phyloP scores from a whole-genome alignment of 2,329 filamentous ascomycete species.

The Cladosporium sp. region DNA sequence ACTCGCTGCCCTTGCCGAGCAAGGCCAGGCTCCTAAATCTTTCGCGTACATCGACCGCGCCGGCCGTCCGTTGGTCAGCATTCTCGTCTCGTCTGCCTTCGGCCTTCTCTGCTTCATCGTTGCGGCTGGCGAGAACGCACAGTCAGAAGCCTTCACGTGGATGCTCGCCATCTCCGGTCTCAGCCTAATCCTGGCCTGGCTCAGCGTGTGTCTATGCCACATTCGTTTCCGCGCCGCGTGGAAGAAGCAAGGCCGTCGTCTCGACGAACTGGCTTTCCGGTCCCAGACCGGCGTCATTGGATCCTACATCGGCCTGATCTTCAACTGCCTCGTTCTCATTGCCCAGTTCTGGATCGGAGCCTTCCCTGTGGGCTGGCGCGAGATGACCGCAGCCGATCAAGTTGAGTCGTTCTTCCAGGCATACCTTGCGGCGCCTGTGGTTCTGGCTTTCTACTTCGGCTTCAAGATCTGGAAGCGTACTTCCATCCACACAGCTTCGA shows the following conservation, averaged over 20 bases:
- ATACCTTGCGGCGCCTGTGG: conserved; percentile 30
- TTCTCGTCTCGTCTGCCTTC: conserved; percentile 47
- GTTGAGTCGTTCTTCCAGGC: conserved; percentile 25
- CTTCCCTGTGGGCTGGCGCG: conserved; percentile 58
- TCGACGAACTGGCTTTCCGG: conserved; percentile 41
- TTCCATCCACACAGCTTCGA: conserved; percentile 21
- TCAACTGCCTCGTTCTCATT: conserved; percentile 70
- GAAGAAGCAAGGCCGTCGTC: conserved; percentile 45
- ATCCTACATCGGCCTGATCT: conserved; percentile 69
- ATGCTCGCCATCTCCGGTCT: conserved; percentile 67
- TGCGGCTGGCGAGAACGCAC: conserved; percentile 50
- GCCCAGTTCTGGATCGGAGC: conserved; percentile 76
- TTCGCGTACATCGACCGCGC: conserved; percentile 59
- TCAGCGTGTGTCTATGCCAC: conserved; percentile 77
- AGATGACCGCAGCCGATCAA: conserved; percentile 33
- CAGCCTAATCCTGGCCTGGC: conserved; percentile 64
- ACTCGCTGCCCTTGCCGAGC: conserved; percentile 72
- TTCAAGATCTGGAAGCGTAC: conserved; percentile 75
- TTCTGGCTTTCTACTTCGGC: conserved; percentile 37
- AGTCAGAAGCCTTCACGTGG: conserved; percentile 58
- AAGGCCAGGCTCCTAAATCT: conserved; percentile 50
- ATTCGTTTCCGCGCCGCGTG: conserved; percentile 80
- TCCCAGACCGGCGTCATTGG: conserved; percentile 73
- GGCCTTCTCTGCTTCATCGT: conserved; percentile 67
- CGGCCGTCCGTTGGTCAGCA: conserved; percentile 62